Evolutionary conservation across 768 basidiomycete genomes (phyloP).

Genomic region (Rubroboletus pulcherrimus): DNA sequence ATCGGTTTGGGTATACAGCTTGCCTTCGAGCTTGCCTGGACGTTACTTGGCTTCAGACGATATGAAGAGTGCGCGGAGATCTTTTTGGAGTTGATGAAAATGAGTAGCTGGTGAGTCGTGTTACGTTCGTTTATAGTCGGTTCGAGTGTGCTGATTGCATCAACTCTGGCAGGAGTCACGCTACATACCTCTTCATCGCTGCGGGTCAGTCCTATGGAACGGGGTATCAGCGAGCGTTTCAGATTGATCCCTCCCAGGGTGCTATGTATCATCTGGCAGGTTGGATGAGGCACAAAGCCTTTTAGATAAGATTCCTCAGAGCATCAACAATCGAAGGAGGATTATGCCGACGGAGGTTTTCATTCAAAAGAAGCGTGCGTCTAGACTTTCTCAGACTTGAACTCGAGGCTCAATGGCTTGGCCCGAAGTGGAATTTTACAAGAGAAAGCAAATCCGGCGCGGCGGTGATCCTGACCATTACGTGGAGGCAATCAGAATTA

Average conservation of each 20-base stretch:
- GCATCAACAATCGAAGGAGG: constrained; percentile 61
- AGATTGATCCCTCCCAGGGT: constrained; percentile 39
- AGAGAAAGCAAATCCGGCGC: constrained; percentile 56
- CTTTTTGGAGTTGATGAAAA: constrained; percentile 58
- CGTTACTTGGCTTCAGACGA: constrained; percentile 55
- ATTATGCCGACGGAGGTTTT: constrained; percentile 72
- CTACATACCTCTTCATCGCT: constrained; percentile 73
- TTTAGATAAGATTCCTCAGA: constrained; percentile 56
- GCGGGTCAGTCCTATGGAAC: constrained; percentile 44
- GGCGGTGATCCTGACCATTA: constrained; percentile 52
- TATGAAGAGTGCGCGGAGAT: constrained; percentile 67
- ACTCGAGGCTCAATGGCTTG: not conserved
- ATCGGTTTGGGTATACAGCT: constrained; percentile 39
- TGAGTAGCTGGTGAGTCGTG: constrained; percentile 62
- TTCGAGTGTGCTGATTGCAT: not conserved
- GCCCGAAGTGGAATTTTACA: constrained; percentile 65
- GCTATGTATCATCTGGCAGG: constrained; percentile 56
- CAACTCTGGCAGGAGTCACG: constrained; percentile 55
- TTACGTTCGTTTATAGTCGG: not conserved
- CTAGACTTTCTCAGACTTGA: not conserved
- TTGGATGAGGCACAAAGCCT: constrained; percentile 56
- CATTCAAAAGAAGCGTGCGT: constrained; percentile 72
- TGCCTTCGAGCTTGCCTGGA: constrained; percentile 78
- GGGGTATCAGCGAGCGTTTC: not conserved
- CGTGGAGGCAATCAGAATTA: constrained; percentile 57